A percentile compares a stretch with the other conserved stretches of the same genome.
Evolutionary conservation across 2,329 filamentous ascomycete genomes (phyloP).

Genomic region (Alternaria sp.): DNA sequence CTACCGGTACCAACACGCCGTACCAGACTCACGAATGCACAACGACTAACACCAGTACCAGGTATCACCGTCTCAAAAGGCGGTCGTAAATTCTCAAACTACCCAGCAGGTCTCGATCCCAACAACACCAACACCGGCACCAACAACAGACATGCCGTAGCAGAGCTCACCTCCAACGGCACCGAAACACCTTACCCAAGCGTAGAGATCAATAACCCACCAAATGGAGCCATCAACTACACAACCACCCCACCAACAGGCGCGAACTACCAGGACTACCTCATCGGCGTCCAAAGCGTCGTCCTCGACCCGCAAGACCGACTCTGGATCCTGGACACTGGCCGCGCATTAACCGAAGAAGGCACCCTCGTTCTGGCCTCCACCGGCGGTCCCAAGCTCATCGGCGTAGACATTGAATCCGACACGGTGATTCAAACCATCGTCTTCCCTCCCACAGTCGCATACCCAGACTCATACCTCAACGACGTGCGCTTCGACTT

Average conservation of each 20-base stretch:
- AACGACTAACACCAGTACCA: constrained; percentile 15
- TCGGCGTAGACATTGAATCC: constrained; percentile 56
- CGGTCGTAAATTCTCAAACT: constrained; percentile 61
- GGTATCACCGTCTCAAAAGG: constrained; percentile 59
- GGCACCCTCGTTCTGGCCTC: constrained; percentile 54
- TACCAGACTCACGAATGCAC: neutral
- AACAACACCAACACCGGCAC: constrained; percentile 54
- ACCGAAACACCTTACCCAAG: constrained; percentile 55
- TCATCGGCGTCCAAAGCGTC: constrained; percentile 60
- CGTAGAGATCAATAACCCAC: constrained; percentile 56
- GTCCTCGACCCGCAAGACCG: constrained; percentile 59
- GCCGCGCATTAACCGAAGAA: constrained; percentile 52
- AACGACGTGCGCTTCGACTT: constrained; percentile 63
- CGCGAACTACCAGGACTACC: constrained; percentile 56
- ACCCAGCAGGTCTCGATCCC: constrained; percentile 57
- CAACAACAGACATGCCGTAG: constrained; percentile 57
- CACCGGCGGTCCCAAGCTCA: constrained; percentile 59
- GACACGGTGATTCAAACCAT: constrained; percentile 59
- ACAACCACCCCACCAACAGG: constrained; percentile 54
- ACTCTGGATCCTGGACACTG: constrained; percentile 62
- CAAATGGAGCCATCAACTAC: constrained; percentile 59
- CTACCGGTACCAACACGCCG: constrained; percentile 39
- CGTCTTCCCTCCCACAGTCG: constrained; percentile 56
- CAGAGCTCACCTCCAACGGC: constrained; percentile 53
- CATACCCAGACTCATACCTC: constrained; percentile 57